A percentile compares a stretch with the other conserved stretches of the same genome.
These are phyloP conservation scores for Podila verticillata DNA, from an alignment of 192 early-diverging fungal species.

Conservation along the genomic window DNA sequence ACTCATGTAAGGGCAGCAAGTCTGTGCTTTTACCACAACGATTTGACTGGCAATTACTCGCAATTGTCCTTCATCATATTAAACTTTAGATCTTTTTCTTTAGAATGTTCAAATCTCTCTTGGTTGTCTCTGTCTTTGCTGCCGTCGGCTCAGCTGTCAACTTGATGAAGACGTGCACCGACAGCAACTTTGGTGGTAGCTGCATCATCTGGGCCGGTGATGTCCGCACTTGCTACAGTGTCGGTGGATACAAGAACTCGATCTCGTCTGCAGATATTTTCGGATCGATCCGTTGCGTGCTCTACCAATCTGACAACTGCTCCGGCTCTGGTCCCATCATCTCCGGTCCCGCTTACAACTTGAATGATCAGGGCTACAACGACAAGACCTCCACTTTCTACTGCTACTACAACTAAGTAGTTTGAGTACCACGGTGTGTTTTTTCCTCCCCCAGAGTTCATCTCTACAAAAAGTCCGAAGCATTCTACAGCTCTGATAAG, in stretches of 20 bases:
- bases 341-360: constrained; percentile 11
- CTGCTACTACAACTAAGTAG: constrained; percentile 9
- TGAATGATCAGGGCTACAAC: constrained; percentile 8
- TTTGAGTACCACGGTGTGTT: constrained; percentile 1
- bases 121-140: constrained; percentile 15
- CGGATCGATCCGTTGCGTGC: constrained; percentile 9
- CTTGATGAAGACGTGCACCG: constrained; percentile 10
- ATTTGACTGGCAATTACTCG: constrained; percentile 5
- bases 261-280: constrained; percentile 7
- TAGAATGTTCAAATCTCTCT: constrained; percentile 12
- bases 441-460: too few relatives aligned
- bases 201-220: constrained; percentile 11
- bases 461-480: constrained; percentile 1
- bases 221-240: constrained; percentile 14
- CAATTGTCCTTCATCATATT: constrained; percentile 6
- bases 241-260: constrained; percentile 9
- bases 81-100: constrained; percentile 7
- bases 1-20: constrained; percentile 15
- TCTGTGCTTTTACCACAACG: constrained; percentile 4
- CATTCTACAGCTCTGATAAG: constrained; percentile 5
- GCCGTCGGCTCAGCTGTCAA: constrained; percentile 14
- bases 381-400: constrained; percentile 15
- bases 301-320: constrained; percentile 9
- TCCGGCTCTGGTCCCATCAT: constrained; percentile 5
- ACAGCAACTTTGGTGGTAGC: constrained; percentile 17